phyloP scores from a whole-genome alignment of 768 basidiomycete species.

The Podaxis sp. region DNA sequence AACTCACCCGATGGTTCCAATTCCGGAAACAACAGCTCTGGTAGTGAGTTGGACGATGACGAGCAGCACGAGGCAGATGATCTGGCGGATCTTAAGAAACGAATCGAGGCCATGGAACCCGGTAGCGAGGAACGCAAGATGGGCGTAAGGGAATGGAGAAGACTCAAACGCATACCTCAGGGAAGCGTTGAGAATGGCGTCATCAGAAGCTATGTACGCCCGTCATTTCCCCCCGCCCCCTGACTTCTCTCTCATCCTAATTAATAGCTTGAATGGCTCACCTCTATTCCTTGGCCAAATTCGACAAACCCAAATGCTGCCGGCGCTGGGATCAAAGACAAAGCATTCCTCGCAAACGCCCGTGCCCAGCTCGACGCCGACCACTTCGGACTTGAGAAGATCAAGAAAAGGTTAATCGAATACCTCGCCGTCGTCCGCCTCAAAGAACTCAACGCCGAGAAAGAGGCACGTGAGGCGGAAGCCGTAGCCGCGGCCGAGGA shows the following conservation, averaged over 20 bases:
- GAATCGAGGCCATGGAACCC: constrained; percentile 70
- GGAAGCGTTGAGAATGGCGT: constrained; percentile 92
- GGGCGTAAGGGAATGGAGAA: constrained; percentile 78
- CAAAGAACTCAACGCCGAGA: constrained; percentile 44
- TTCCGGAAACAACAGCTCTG: constrained; percentile 26
- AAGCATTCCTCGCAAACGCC: constrained; percentile 65
- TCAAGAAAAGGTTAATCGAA: constrained; percentile 89
- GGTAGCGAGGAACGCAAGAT: constrained; percentile 82
- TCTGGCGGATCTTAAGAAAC: constrained; percentile 64
- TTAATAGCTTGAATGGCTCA: constrained; percentile 83
- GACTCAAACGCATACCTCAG: constrained; percentile 84
- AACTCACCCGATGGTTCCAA: constrained; percentile 14
- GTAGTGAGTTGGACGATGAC: constrained; percentile 68
- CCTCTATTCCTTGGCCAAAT: constrained; percentile 80
- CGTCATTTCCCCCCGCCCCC: neutral
- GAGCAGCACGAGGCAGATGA: constrained; percentile 83
- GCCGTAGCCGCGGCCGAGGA: constrained; percentile 20
- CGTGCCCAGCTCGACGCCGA: constrained; percentile 83
- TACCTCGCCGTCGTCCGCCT: constrained; percentile 85
- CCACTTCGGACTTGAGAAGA: constrained; percentile 89
- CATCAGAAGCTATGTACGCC: constrained; percentile 73
- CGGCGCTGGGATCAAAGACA: constrained; percentile 38
- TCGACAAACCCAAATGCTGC: constrained; percentile 25
- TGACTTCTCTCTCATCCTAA: neutral
- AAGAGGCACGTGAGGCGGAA: constrained; percentile 24